These are phyloP conservation scores for Phytopythium ostracodes DNA, from an alignment of 352 stramenopile species.

Conservation along the genomic window DNA sequence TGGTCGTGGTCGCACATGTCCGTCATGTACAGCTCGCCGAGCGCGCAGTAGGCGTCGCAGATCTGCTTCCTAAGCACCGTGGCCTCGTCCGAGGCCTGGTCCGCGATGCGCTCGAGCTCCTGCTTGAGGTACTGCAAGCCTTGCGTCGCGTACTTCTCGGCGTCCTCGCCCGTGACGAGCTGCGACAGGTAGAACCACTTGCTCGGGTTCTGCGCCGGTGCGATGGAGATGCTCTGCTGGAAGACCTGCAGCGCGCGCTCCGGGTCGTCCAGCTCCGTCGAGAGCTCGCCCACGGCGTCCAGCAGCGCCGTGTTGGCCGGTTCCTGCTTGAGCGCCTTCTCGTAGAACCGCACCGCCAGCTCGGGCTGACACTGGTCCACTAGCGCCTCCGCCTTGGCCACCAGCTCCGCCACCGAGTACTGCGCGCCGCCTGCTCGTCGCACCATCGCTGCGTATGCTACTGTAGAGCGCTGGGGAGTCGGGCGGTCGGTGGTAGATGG, in stretches of 20 bases:
- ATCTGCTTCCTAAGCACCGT: slow-evolving; percentile 88
- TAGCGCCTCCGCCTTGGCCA: slow-evolving; percentile 78
- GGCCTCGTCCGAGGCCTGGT: slow-evolving; percentile 37
- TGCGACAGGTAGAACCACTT: slow-evolving; percentile 88
- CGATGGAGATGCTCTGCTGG: slow-evolving; percentile 60
- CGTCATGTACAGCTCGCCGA: slow-evolving; percentile 97
- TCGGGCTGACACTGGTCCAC: slow-evolving; percentile 86
- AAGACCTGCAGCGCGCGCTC: slow-evolving; percentile 72
- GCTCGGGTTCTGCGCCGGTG: slow-evolving; percentile 64
- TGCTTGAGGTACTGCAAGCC: slow-evolving; percentile 65
- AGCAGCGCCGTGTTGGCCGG: slow-evolving; percentile 66
- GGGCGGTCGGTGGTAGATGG: too few relatives aligned
- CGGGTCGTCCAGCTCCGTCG: slow-evolving; percentile 78
- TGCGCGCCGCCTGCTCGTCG: slow-evolving; percentile 18
- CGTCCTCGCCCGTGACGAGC: slow-evolving; percentile 69
- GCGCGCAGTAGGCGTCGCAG: slow-evolving; percentile 91
- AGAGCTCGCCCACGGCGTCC: slow-evolving; percentile 76
- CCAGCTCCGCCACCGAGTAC: slow-evolving; percentile 65
- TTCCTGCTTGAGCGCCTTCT: slow-evolving; percentile 70
- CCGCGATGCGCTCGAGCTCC: slow-evolving; percentile 37
- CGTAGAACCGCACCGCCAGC: slow-evolving; percentile 80
- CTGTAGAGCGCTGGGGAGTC: background rate
- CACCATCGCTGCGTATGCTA: slow-evolving; percentile 12
- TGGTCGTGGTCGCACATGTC: slow-evolving; percentile 93
- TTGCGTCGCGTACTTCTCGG: slow-evolving; percentile 60